Evolutionary conservation across 2,329 filamentous ascomycete genomes (phyloP).

Genomic region (Sporothrix globosa): DNA sequence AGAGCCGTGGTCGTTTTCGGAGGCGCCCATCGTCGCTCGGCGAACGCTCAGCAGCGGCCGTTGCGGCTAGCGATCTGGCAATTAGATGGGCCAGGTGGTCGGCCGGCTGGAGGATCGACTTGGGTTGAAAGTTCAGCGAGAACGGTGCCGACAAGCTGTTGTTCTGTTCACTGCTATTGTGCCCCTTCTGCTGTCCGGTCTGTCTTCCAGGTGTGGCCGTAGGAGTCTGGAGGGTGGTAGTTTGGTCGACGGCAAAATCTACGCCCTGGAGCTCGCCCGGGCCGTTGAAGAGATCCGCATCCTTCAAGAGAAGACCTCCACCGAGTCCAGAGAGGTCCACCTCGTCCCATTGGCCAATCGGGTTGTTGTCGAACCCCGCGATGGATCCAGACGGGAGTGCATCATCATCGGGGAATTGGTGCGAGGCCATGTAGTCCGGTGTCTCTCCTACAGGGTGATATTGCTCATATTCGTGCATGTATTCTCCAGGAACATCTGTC

Average conservation of each 20-base stretch:
- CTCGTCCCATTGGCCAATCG: not conserved
- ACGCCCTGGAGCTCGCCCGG: not conserved
- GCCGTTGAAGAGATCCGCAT: not conserved
- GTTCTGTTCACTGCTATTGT: not conserved
- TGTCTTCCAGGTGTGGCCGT: not conserved
- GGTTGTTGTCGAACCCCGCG: not conserved
- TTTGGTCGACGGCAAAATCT: not conserved
- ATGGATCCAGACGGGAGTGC: not conserved
- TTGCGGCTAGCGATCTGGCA: constrained; percentile 9
- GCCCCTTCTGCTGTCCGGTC: not conserved
- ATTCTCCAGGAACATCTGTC: not conserved
- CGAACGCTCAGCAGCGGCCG: not conserved
- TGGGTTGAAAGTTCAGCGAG: constrained; percentile 7
- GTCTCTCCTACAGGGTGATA: not conserved
- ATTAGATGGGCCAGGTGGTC: constrained; percentile 16
- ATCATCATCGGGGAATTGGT: not conserved
- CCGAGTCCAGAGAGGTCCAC: not conserved
- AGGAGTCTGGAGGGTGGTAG: not conserved
- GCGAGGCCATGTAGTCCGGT: not conserved
- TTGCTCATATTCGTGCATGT: not conserved
- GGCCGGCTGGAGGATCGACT: constrained; percentile 16
- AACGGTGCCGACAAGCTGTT: constrained; percentile 2
- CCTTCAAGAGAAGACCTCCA: not conserved
- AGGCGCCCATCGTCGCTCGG: not conserved
- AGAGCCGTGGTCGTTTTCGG: not conserved